Percentiles rank a stretch among this genome's conserved stretches.
These are phyloP conservation scores for Claviceps maximensis DNA, from an alignment of 2,329 filamentous ascomycete genomes.

Conservation along the genomic window DNA sequence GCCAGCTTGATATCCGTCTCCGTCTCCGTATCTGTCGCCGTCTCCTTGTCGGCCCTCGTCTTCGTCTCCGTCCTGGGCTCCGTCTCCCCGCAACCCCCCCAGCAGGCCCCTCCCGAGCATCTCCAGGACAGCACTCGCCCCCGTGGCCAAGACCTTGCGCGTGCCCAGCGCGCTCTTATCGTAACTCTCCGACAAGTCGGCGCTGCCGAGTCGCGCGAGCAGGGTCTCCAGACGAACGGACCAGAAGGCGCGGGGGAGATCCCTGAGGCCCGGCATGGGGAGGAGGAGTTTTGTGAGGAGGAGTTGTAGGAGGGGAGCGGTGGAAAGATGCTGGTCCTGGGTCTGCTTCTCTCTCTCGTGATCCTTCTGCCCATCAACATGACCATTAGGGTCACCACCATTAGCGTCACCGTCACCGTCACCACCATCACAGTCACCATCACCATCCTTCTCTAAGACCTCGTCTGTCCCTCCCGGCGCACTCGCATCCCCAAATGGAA, in stretches of 20 bases:
- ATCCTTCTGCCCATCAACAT: no score
- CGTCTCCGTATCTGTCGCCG: slow-evolving; percentile 7
- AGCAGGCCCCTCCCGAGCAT: slow-evolving; percentile 53
- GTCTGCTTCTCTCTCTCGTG: not conserved
- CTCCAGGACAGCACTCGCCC: slow-evolving; percentile 55
- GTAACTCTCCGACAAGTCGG: slow-evolving; percentile 66
- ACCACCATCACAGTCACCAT: no score
- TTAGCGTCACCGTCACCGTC: no score
- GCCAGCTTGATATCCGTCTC: not conserved
- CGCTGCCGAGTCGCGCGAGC: slow-evolving; percentile 48
- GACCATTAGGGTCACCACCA: no score
- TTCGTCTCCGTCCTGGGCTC: not conserved
- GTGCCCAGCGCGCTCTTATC: slow-evolving; percentile 65
- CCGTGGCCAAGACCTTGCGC: slow-evolving; percentile 62
- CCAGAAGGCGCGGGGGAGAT: slow-evolving; percentile 54
- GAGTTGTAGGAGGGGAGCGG: slow-evolving; percentile 53
- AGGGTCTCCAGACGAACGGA: slow-evolving; percentile 45
- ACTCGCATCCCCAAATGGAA: slow-evolving; percentile 41
- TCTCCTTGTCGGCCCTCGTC: not conserved
- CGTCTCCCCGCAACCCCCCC: slow-evolving; percentile 30
- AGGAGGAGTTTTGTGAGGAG: slow-evolving; percentile 53
- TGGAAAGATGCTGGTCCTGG: slow-evolving; percentile 20
- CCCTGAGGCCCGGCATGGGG: slow-evolving; percentile 50
- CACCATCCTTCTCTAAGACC: no score
- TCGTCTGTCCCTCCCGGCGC: slow-evolving; percentile 7